These are phyloP conservation scores for Cyberlindnera maritima DNA, from an alignment of 805 yeast species.

Conservation along the genomic window DNA sequence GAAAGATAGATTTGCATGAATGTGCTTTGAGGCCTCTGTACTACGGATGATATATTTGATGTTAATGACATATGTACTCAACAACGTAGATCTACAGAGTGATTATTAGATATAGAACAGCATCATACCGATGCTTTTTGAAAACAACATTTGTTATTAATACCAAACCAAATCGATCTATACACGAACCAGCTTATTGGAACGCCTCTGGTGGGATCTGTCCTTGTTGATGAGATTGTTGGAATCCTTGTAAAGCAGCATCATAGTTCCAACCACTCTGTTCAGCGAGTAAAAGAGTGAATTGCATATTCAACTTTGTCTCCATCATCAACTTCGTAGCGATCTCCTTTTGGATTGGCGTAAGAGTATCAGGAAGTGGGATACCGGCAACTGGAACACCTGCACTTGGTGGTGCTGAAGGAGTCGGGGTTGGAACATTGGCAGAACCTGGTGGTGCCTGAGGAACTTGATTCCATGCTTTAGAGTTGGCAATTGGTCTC, in stretches of 20 bases:
- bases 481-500: constrained; percentile 53
- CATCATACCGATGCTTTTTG: neutral
- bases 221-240: constrained; percentile 44
- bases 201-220: constrained; percentile 31
- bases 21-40: no score
- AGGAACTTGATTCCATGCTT: constrained; percentile 48
- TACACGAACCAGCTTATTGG: constrained; percentile 6
- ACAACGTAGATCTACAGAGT: neutral
- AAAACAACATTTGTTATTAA: neutral
- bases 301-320: constrained; percentile 76
- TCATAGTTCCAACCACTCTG: constrained; percentile 85
- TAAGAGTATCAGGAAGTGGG: constrained; percentile 21
- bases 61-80: neutral
- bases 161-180: neutral
- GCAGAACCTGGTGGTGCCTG: constrained; percentile 3
- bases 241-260: constrained; percentile 66
- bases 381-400: constrained; percentile 10
- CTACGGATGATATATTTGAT: no score
- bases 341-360: constrained; percentile 62
- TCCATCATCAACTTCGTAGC: constrained; percentile 63
- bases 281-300: constrained; percentile 77
- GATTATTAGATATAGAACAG: neutral
- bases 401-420: no score
- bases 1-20: constrained; percentile 11
- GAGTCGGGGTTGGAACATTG: constrained; percentile 10